These are phyloP conservation scores for Colletotrichum sublineola DNA, from an alignment of 2,329 filamentous ascomycete species.

Conservation along the genomic window DNA sequence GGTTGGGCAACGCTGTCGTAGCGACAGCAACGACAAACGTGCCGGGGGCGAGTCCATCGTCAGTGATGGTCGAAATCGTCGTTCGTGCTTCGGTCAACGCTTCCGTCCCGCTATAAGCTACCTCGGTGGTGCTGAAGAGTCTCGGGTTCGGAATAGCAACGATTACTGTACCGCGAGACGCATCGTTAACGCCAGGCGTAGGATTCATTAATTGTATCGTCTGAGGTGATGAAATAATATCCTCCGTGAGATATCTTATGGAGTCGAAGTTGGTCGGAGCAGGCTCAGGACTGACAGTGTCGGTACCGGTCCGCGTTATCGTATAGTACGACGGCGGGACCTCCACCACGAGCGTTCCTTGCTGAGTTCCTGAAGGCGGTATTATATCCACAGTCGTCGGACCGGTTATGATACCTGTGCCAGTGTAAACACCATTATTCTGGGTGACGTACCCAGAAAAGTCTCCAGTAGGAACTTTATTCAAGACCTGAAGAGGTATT, in stretches of 20 bases:
- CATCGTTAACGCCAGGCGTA: slow-evolving; percentile 2
- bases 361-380: neutral
- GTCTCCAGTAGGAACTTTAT: neutral
- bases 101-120: slow-evolving; percentile 16
- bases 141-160: slow-evolving; percentile 30
- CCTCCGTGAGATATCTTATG: slow-evolving; percentile 22
- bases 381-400: slow-evolving; percentile 22
- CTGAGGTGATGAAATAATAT: slow-evolving; percentile 27
- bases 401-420: slow-evolving; percentile 19
- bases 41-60: slow-evolving; percentile 15
- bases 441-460: slow-evolving; percentile 25
- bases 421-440: slow-evolving; percentile 25
- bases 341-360: slow-evolving; percentile 21
- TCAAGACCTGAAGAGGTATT: neutral
- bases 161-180: slow-evolving; percentile 29
- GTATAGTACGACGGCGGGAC: slow-evolving; percentile 34
- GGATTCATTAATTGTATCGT: slow-evolving; percentile 31
- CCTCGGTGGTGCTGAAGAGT: slow-evolving; percentile 29
- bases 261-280: slow-evolving; percentile 12
- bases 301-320: slow-evolving; percentile 18
- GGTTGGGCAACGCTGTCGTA: neutral
- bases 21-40: slow-evolving; percentile 23
- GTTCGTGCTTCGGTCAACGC: neutral
- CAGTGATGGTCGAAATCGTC: slow-evolving; percentile 35
- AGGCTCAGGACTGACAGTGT: neutral